These are phyloP conservation scores for Evernia prunastri DNA, from an alignment of 495 filamentous ascomycete species.

Conservation along the genomic window DNA sequence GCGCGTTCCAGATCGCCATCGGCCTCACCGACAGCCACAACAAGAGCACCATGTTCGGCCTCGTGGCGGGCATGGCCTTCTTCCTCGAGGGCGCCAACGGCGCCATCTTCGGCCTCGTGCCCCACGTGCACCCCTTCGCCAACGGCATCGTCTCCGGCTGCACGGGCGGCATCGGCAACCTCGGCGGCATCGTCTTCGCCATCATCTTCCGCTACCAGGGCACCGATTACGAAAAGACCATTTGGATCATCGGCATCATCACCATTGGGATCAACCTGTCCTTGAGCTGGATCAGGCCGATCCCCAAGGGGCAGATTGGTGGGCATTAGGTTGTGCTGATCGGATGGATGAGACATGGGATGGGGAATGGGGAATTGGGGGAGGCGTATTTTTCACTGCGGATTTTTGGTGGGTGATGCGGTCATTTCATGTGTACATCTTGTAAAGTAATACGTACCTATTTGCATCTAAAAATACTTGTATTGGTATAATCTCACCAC, in stretches of 20 bases:
- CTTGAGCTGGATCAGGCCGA: slow-evolving; percentile 65
- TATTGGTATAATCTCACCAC: not conserved
- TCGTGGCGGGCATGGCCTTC: slow-evolving; percentile 66
- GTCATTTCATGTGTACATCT: not conserved
- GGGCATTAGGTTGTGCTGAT: slow-evolving; percentile 34
- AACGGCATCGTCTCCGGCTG: slow-evolving; percentile 70
- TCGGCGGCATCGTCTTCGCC: slow-evolving; percentile 81
- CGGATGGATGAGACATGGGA: too few species aligned
- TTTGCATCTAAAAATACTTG: not conserved
- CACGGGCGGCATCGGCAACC: slow-evolving; percentile 72
- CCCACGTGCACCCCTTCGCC: slow-evolving; percentile 73
- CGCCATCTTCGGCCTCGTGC: slow-evolving; percentile 76
- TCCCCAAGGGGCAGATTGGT: slow-evolving; percentile 63
- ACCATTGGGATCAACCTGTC: slow-evolving; percentile 59
- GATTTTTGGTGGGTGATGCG: not conserved
- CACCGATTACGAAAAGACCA: slow-evolving; percentile 55
- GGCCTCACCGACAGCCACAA: slow-evolving; percentile 56
- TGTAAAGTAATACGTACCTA: not conserved
- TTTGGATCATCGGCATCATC: slow-evolving; percentile 82
- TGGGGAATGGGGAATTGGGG: not conserved
- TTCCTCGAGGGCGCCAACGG: slow-evolving; percentile 84
- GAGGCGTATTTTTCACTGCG: not conserved
- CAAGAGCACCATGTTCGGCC: slow-evolving; percentile 64
- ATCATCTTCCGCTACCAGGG: slow-evolving; percentile 77
- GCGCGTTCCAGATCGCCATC: slow-evolving; percentile 63